Base-by-base conservation (phyloP, 2,329 filamentous ascomycete genomes). In the Epichloe aotearoae region DNA sequence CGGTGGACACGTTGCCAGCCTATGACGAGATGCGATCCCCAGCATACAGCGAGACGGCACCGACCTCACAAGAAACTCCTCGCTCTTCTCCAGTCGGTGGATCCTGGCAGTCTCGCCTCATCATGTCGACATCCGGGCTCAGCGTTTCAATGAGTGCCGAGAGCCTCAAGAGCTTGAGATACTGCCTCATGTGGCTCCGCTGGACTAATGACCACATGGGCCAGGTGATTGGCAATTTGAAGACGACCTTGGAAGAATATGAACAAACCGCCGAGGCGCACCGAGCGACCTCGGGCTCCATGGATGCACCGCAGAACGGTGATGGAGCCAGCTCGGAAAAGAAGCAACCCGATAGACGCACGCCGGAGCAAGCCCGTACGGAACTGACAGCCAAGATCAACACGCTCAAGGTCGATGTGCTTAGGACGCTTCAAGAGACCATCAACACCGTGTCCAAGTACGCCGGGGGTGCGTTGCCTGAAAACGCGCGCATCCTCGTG, bases 141-240 rank as follows among this genome's bases (percentile, higher is more conserved):
- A 89, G 89, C 55, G 84, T 95, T 14, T 89, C 93, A 1, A 88
- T 98, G 77, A 94, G 86, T 60, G 85, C 94, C 17, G 85, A 93
- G 61, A 95, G 88, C 20, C 71, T 96, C 8, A 80, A 83, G 48
- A 93, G 85, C 54, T 71, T 98, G 41, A 88, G 87, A 59, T 91
- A 88, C 59, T 96, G 90, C 56, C 71, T 97, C 2, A 77, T 77
- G 23, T 86, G 89, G 75, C 72, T 97, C 45, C 79, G 83, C 26
- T 85, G 83, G 76, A 88, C 88, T 2, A 95, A 95, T 54, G 82
- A 80, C 6, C 86, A 88, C 62, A 82, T 97, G 51, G 82, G 83
- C 45, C 81, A 82, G 46, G 78, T 88, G 0, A 86, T 95, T 55
- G 72, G 77, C 15, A 83, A 84, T 3, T 69, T 97, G 3, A 88